Base-by-base conservation (phyloP, 2,329 filamentous ascomycete species). In the Aspergillus sp. region DNA sequence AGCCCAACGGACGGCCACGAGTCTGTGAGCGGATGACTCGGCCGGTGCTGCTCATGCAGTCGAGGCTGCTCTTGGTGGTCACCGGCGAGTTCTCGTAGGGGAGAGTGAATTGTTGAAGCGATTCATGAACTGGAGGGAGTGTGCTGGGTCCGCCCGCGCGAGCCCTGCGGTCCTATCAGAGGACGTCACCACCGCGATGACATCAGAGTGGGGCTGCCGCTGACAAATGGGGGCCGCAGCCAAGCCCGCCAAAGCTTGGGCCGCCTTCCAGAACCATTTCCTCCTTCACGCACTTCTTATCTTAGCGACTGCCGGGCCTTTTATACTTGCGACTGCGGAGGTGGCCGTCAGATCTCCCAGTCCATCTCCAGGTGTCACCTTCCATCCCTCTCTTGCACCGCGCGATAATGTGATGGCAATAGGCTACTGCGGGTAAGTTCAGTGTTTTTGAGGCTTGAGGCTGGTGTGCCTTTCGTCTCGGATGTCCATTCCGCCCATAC, bases 181-280 rank as follows among this genome's bases (percentile, higher is more conserved):
- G 8, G 15, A n/a, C 33, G 37, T 44, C 24, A 48, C 45, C 37
- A 7, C 24, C 5, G 0, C 11, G 20, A 33, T 54, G 51, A 58
- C 51, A 51, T 58, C 56, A 58, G 37, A 44, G 51, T 51, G 56
- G 56, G 30, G 22, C 56, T 54, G 50, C 15, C 19, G 27, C 22
- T 44, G 50, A 54, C 44, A 53, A 54, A 44, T 48, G 44, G 24
- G 46, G 33, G 24, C 33, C 15, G 15, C 19, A 20, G 56, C 56
- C 56, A 57, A 57, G 56, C 15, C 50, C 24, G 20, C 56, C 56
- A 54, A 53, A 57, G 56, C 50, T 57, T 57, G 56, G 56, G 37
- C 51, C 56, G 51, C 40, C 39, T 57, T 58, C 56, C 56, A 58
- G 50, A 54, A 46, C 9, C 27, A 30, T 9, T 30, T 30, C 27